These are phyloP conservation scores for Verticillium dahliae DNA, from an alignment of 2,329 filamentous ascomycete species.

Conservation along the genomic window DNA sequence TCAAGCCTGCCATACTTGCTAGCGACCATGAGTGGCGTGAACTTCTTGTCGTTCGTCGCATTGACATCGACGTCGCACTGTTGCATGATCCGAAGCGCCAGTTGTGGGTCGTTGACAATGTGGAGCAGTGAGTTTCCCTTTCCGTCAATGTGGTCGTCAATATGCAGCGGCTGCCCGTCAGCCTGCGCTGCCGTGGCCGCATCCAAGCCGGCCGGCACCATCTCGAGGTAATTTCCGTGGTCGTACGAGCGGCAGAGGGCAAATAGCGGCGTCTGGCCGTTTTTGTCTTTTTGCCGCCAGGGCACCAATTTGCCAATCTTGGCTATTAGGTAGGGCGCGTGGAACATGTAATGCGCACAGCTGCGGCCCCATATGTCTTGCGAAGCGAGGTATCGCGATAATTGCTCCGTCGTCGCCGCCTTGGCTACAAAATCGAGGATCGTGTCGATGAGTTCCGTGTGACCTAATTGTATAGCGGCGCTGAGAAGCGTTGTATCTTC, in stretches of 20 bases:
- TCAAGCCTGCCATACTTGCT: slow-evolving; percentile 97
- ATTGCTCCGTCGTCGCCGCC: slow-evolving; percentile 44
- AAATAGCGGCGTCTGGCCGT: slow-evolving; percentile 96
- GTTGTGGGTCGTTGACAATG: slow-evolving; percentile 78
- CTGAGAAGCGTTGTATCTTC: slow-evolving; percentile 86
- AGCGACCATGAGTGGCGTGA: slow-evolving; percentile 94
- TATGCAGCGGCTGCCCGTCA: slow-evolving; percentile 72
- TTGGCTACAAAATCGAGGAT: slow-evolving; percentile 66
- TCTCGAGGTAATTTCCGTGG: slow-evolving; percentile 75
- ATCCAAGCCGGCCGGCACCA: slow-evolving; percentile 78
- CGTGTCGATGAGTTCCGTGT: slow-evolving; percentile 66
- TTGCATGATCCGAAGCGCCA: slow-evolving; percentile 69
- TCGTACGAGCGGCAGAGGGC: slow-evolving; percentile 94
- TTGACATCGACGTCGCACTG: slow-evolving; percentile 94
- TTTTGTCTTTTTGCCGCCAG: slow-evolving; percentile 89
- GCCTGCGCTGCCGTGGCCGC: slow-evolving; percentile 68
- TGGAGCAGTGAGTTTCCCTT: slow-evolving; percentile 96
- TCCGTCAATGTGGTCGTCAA: slow-evolving; percentile 86
- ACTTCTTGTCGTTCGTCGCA: slow-evolving; percentile 87
- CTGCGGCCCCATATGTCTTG: slow-evolving; percentile 85
- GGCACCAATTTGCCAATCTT: slow-evolving; percentile 72
- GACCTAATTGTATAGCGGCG: slow-evolving; percentile 80
- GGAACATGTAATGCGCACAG: slow-evolving; percentile 92
- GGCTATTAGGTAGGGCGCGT: slow-evolving; percentile 73
- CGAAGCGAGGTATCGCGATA: slow-evolving; percentile 63